Evolutionary conservation across 2,329 filamentous ascomycete genomes (phyloP).

Genomic region (Hyphodiscus sp.): DNA sequence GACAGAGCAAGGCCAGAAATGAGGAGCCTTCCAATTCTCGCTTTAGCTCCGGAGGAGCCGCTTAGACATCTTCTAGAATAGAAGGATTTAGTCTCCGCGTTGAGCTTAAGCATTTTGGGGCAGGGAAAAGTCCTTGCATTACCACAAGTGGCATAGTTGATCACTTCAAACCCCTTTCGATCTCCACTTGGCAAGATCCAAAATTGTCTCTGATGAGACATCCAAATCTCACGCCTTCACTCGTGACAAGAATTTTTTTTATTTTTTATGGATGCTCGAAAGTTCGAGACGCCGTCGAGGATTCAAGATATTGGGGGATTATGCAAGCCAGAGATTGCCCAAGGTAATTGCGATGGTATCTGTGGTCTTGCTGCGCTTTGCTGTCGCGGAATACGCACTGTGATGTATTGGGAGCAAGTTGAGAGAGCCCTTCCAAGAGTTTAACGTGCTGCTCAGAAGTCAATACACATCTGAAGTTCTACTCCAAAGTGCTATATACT

Average conservation of each 20-base stretch:
- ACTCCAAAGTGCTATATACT: too few species aligned
- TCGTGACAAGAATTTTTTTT: not conserved
- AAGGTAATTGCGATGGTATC: too few species aligned
- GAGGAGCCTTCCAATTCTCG: not conserved
- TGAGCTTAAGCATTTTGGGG: not conserved
- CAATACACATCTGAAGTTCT: too few species aligned
- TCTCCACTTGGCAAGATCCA: not conserved
- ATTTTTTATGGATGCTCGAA: not conserved
- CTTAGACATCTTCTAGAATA: not conserved
- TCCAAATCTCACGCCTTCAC: not conserved
- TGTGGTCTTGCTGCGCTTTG: too few species aligned
- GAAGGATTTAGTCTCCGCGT: not conserved
- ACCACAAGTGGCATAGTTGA: not conserved
- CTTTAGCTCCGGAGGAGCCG: not conserved
- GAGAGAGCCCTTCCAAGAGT: too few species aligned
- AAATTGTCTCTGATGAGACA: not conserved
- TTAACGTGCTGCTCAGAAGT: too few species aligned
- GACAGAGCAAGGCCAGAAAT: not conserved
- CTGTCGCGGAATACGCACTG: too few species aligned
- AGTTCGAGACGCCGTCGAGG: not conserved
- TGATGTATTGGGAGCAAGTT: too few species aligned
- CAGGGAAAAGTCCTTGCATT: not conserved
- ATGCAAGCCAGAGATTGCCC: too few species aligned
- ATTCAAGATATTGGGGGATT: not conserved
- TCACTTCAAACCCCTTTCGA: not conserved